Evolutionary conservation across 352 stramenopile genomes (phyloP).

Genomic region (Pythium rhizo-oryzae): DNA sequence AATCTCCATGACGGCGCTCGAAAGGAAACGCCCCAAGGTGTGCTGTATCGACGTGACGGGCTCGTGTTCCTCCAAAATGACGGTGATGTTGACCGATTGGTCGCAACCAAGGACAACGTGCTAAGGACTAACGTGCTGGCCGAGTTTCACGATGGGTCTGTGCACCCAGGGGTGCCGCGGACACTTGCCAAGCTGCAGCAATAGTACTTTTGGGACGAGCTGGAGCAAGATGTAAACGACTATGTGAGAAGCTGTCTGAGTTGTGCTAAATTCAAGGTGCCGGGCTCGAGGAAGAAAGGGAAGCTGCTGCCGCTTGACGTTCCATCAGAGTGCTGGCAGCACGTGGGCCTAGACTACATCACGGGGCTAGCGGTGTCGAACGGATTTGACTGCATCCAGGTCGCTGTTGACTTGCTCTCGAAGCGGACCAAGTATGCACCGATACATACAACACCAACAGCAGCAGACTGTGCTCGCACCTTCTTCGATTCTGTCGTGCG

Average conservation of each 20-base stretch:
- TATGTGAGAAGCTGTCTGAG: conserved; percentile 24
- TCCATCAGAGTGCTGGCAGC: conserved; percentile 27
- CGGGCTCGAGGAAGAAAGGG: conserved; percentile 16
- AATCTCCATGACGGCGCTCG: not conserved
- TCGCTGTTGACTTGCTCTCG: conserved; percentile 11
- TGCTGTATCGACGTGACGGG: too few species aligned
- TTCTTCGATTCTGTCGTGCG: conserved; percentile 31
- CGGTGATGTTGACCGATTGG: not conserved
- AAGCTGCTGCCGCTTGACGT: conserved; percentile 18
- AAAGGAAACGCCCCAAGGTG: not conserved
- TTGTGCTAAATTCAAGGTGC: conserved; percentile 14
- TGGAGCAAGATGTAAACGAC: conserved; percentile 16
- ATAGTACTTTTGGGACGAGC: conserved; percentile 3
- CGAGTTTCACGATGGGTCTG: conserved; percentile 3
- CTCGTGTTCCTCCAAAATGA: not conserved
- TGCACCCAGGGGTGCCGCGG: not conserved
- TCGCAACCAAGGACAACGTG: conserved; percentile 1
- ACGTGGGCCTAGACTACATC: conserved; percentile 25
- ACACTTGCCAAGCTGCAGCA: not conserved
- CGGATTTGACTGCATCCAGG: conserved; percentile 18
- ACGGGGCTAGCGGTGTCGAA: conserved; percentile 21
- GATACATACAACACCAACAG: conserved; percentile 11
- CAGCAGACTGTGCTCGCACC: conserved; percentile 1
- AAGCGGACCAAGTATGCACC: conserved; percentile 27
- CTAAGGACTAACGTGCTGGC: not conserved